These are phyloP conservation scores for Russula vinacea DNA, from an alignment of 768 basidiomycete species.

Conservation along the genomic window DNA sequence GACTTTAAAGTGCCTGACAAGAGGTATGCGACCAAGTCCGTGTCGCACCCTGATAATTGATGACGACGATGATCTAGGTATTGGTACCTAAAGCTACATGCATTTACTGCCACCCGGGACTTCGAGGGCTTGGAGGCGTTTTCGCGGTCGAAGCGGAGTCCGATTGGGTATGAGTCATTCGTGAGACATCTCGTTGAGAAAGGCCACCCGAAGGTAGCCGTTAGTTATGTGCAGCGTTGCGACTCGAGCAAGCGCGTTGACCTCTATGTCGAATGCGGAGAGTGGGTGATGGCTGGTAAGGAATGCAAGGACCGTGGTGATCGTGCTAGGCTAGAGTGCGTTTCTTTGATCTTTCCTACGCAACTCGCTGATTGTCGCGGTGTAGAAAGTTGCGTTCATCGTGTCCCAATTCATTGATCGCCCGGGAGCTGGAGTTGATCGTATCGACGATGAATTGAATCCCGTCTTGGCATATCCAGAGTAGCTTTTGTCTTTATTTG, in stretches of 20 bases:
- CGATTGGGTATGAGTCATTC: conserved; percentile 93
- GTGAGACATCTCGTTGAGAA: conserved; percentile 74
- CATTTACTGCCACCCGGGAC: conserved; percentile 72
- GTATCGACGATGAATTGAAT: conserved; percentile 62
- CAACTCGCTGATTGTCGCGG: conserved; percentile 21
- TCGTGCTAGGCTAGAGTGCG: conserved; percentile 80
- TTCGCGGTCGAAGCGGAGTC: conserved; percentile 82
- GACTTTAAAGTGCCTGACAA: conserved; percentile 97
- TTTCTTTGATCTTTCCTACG: conserved; percentile 1
- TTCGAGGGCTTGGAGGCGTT: conserved; percentile 86
- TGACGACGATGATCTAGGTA: conserved; percentile 50
- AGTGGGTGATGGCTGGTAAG: conserved; percentile 83
- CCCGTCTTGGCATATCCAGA: not conserved
- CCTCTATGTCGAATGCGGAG: conserved; percentile 84
- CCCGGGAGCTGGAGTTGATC: conserved; percentile 70
- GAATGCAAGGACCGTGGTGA: conserved; percentile 90
- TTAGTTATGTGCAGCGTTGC: conserved; percentile 74
- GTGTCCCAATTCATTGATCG: conserved; percentile 78
- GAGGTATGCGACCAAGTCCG: conserved; percentile 49
- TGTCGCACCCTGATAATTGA: not conserved
- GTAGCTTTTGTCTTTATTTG: not conserved
- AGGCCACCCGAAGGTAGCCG: conserved; percentile 74
- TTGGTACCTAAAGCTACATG: conserved; percentile 89
- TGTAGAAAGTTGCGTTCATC: conserved; percentile 64
- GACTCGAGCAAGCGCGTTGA: conserved; percentile 81